Conservation (phyloP, 2,329 filamentous ascomycete species). For the Fusarium pseudograminearum region DNA sequence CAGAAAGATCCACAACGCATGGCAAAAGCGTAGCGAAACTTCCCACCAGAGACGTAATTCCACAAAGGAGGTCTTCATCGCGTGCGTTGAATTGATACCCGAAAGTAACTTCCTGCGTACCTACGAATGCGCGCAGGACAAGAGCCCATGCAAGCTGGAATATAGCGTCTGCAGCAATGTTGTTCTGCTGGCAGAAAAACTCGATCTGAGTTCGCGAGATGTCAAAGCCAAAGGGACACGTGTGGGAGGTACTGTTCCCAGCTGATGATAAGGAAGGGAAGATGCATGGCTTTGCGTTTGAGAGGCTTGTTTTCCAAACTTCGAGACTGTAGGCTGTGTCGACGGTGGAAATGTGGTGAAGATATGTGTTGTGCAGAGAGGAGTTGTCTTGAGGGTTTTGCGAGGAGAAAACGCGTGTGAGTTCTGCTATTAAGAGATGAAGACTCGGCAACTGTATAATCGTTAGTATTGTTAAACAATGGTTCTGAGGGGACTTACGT, state of each 20-base stretch:
- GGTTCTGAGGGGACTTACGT: constrained; percentile 48
- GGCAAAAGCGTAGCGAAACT: constrained; percentile 59
- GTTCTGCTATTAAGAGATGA: constrained; percentile 60
- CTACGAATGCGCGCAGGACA: constrained; percentile 66
- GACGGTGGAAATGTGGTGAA: constrained; percentile 46
- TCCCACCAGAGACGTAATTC: constrained; percentile 58
- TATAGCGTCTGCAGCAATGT: constrained; percentile 61
- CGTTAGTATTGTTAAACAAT: not conserved
- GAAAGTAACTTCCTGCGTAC: constrained; percentile 65
- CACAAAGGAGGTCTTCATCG: constrained; percentile 57
- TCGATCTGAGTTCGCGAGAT: constrained; percentile 57
- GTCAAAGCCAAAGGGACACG: constrained; percentile 56
- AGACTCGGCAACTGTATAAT: constrained; percentile 53
- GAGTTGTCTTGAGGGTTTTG: constrained; percentile 47
- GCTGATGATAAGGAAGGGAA: constrained; percentile 58
- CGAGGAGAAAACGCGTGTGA: constrained; percentile 59
- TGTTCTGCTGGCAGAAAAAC: constrained; percentile 56
- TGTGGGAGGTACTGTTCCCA: constrained; percentile 48
- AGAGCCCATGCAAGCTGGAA: constrained; percentile 71
- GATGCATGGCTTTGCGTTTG: constrained; percentile 56
- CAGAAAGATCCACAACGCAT: constrained; percentile 51
- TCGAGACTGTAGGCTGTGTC: constrained; percentile 53
- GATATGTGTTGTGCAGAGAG: constrained; percentile 43
- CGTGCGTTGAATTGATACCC: constrained; percentile 63
- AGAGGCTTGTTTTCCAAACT: constrained; percentile 61